Evolutionary conservation across 106 monocot genomes (phyloP), one percentile per base, ranked within the genome.

Genomic region (Acorus gramineus): DNA sequence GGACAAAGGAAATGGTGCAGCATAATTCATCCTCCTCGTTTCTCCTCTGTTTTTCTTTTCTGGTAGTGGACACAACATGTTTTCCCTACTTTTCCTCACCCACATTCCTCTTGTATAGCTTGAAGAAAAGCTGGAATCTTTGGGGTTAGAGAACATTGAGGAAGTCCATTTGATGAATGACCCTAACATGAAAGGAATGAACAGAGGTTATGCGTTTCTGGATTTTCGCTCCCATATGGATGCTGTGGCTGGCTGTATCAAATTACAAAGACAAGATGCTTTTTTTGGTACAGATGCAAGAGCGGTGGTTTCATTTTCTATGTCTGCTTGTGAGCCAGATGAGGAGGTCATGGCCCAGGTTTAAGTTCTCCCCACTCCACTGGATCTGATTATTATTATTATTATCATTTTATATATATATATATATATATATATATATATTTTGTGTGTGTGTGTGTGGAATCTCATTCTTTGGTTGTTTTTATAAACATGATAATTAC

Each of bases 131-230:
- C 62, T 76, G 63, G 63, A 76, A 58, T 3, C 62, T 13, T 69
- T 57, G 13, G 47, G 69, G 4, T 68, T 76, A 69, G 75, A 76
- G 56, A 76, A 76, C 55, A 62, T 76, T 69, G 75, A 76, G 4
- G 55, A 62, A 11, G 52, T 76, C 4, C 61, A 69, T 69, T 43
- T 76, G n/a, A 63, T 69, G 13, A 56, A 63, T 14, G 68, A 76
- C 44, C 60, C 69, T 45, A 12, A 58, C 13, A 69, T 43, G 42
- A 68, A 68, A 47, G 75, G 75, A 6, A 63, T 63, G n/a, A 76
- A 76, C 13, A 69, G 75, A 76, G 75, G 75, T 49, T 76, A 57
- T 63, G 75, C 75, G 12, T 76, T 76, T 69, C 68, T 76, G 63
- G 69, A 76, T 57, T 76, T 76, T 61, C 56, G 61, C 6, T 69